These are phyloP conservation scores for Ceratocystis lukuohia DNA, from an alignment of 2,329 filamentous ascomycete species.

Conservation along the genomic window DNA sequence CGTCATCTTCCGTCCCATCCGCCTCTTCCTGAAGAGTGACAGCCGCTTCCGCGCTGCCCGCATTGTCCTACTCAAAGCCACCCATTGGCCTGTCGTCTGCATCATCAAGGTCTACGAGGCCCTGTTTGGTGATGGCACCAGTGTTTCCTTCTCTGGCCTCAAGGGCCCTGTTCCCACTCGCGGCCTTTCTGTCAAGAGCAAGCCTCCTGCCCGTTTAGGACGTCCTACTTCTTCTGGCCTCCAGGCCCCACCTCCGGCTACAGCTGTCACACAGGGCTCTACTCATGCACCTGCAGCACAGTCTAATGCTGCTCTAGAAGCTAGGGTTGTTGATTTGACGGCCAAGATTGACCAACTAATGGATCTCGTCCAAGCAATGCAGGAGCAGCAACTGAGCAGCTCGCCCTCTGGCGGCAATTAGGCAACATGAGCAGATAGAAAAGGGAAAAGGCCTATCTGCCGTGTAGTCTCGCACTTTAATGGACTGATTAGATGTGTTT, in stretches of 20 bases:
- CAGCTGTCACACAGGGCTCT: slow-evolving; percentile 22
- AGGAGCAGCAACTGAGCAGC: slow-evolving; percentile 27
- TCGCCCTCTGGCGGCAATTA: background rate
- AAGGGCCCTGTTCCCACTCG: slow-evolving; percentile 27
- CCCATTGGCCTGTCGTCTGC: slow-evolving; percentile 55
- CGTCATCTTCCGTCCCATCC: slow-evolving; percentile 56
- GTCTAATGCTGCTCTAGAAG: slow-evolving; percentile 33
- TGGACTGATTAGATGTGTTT: background rate
- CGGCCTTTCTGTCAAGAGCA: slow-evolving; percentile 11
- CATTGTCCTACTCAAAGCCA: slow-evolving; percentile 49
- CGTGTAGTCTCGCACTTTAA: background rate
- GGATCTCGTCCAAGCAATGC: slow-evolving; percentile 37
- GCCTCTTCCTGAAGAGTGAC: slow-evolving; percentile 52
- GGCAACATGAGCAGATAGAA: background rate
- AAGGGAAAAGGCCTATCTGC: background rate
- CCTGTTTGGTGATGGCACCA: slow-evolving; percentile 29
- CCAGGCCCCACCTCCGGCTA: background rate
- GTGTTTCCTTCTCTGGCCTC: slow-evolving; percentile 37
- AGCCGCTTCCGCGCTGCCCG: slow-evolving; percentile 47
- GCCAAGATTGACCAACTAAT: slow-evolving; percentile 47
- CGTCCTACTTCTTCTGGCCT: slow-evolving; percentile 5
- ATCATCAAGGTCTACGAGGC: slow-evolving; percentile 55
- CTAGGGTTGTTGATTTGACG: slow-evolving; percentile 41
- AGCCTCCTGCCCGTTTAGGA: background rate
- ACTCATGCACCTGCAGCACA: slow-evolving; percentile 19